A percentile compares a stretch with the other conserved stretches of the same genome.
These are phyloP conservation scores for Diutina neorugosa DNA, from an alignment of 1,139 yeast species.

Conservation along the genomic window DNA sequence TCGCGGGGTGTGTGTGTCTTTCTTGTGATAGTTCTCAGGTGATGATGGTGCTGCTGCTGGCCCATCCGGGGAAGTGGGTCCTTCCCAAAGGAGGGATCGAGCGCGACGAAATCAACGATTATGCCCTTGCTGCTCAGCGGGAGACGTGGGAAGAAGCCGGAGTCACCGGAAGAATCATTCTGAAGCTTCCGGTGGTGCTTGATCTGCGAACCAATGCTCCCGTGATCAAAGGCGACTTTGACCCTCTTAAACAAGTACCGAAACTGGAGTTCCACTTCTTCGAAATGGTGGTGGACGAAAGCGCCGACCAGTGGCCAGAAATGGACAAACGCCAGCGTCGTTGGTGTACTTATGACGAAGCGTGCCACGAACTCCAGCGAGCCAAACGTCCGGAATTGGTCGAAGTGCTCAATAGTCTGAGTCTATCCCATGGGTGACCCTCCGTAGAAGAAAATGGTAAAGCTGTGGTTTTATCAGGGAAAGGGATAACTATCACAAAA, in stretches of 20 bases:
- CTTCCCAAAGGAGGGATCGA: slow-evolving; percentile 96
- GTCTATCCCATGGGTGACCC: not conserved
- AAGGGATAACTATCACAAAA: no score
- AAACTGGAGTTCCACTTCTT: slow-evolving; percentile 76
- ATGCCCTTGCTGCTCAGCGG: slow-evolving; percentile 49
- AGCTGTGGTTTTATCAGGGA: no score
- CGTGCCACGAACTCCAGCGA: slow-evolving; percentile 46
- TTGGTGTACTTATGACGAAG: slow-evolving; percentile 72
- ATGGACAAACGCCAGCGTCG: slow-evolving; percentile 40
- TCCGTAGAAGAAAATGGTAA: no score
- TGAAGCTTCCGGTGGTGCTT: slow-evolving; percentile 48
- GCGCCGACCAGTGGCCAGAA: slow-evolving; percentile 72
- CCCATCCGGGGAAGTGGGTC: slow-evolving; percentile 62
- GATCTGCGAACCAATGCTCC: slow-evolving; percentile 61
- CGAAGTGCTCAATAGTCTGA: slow-evolving; percentile 31
- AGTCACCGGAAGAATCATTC: slow-evolving; percentile 48
- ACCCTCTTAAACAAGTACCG: slow-evolving; percentile 34
- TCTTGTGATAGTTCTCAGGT: slow-evolving; percentile 46
- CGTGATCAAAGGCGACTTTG: slow-evolving; percentile 23
- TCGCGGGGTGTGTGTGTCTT: slow-evolving; percentile 83
- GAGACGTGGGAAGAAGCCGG: slow-evolving; percentile 99
- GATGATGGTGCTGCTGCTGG: slow-evolving; percentile 65
- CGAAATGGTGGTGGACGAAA: slow-evolving; percentile 51
- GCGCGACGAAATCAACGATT: slow-evolving; percentile 54
- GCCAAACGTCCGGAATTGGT: slow-evolving; percentile 61